A percentile compares a stretch with the other conserved stretches of the same genome.
phyloP scores from a whole-genome alignment of 2,329 filamentous ascomycete species.

The Gnomoniopsis smithogilvyi region DNA sequence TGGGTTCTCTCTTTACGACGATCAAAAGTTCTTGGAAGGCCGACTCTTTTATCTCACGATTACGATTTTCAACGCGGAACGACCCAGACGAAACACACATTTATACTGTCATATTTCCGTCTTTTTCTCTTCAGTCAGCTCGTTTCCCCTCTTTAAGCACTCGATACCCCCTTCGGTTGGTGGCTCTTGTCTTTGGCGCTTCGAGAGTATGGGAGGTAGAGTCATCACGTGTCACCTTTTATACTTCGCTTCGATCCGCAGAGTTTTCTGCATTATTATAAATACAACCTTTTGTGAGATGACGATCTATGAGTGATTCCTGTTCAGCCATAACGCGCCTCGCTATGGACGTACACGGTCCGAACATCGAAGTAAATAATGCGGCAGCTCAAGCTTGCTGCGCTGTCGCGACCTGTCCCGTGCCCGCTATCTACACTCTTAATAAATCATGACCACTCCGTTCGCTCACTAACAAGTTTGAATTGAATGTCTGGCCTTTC shows the following conservation, averaged over 20 bases:
- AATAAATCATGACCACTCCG: too few relatives aligned
- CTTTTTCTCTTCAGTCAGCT: slow-evolving; percentile 12
- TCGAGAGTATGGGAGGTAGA: slow-evolving; percentile 9
- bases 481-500: too few relatives aligned
- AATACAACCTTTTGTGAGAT: not conserved
- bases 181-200: slow-evolving; percentile 15
- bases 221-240: not conserved
- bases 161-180: slow-evolving; percentile 21
- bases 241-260: not conserved
- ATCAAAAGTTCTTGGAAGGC: not conserved
- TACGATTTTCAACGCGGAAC: slow-evolving; percentile 1
- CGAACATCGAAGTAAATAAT: too few relatives aligned
- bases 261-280: not conserved
- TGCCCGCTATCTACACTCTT: too few relatives aligned
- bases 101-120: not conserved
- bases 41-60: slow-evolving; percentile 3
- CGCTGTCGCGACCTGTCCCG: too few relatives aligned
- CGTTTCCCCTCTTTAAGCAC: slow-evolving; percentile 11
- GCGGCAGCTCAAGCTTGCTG: too few relatives aligned
- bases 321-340: too few relatives aligned
- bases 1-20: not conserved
- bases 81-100: not conserved
- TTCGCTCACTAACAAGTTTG: too few relatives aligned
- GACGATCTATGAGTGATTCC: not conserved
- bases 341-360: too few relatives aligned